A percentile compares a stretch with the other conserved stretches of the same genome.
Evolutionary conservation across 2,329 filamentous ascomycete genomes (phyloP).

Genomic region (Didymella keratinophila): DNA sequence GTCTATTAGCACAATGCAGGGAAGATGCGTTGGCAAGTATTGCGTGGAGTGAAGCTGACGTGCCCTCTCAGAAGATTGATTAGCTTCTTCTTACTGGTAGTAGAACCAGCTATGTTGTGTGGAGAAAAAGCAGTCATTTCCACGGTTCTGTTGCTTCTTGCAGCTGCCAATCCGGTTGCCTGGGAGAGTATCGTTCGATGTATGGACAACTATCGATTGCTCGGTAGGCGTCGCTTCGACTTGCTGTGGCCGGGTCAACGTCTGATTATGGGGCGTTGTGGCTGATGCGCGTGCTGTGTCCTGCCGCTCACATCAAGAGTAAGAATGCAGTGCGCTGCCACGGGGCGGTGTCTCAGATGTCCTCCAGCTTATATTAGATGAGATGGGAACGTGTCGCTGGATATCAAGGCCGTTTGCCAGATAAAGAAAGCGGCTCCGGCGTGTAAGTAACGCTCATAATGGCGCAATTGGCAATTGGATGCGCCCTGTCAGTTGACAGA

Average conservation of each 20-base stretch:
- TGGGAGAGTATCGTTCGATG: constrained; percentile 5
- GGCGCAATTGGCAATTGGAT: constrained; percentile 15
- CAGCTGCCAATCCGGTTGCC: constrained; percentile 22
- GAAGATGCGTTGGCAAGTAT: constrained; percentile 12
- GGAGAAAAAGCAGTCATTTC: constrained; percentile 40
- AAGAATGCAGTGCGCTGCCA: constrained; percentile 9
- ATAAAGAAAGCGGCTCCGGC: constrained; percentile 3
- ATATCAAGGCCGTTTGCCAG: constrained; percentile 4
- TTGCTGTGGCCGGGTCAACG: constrained; percentile 7
- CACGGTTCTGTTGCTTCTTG: constrained; percentile 10
- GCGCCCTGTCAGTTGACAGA: constrained; percentile 15
- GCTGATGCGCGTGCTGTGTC: constrained; percentile 17
- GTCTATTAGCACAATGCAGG: constrained; percentile 12
- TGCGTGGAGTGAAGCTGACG: constrained; percentile 30
- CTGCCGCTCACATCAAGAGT: constrained; percentile 1
- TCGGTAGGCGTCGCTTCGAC: constrained; percentile 21
- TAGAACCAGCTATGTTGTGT: constrained; percentile 40
- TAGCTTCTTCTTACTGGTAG: constrained; percentile 42
- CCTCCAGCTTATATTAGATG: constrained; percentile 26
- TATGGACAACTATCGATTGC: constrained; percentile 26
- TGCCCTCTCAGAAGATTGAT: constrained; percentile 50
- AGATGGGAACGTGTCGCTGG: constrained; percentile 3
- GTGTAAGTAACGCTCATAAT: constrained; percentile 9
- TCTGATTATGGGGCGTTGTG: constrained; percentile 14
- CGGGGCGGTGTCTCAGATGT: constrained; percentile 7